phyloP scores from a whole-genome alignment of 768 basidiomycete species.

The Mycena floridula region DNA sequence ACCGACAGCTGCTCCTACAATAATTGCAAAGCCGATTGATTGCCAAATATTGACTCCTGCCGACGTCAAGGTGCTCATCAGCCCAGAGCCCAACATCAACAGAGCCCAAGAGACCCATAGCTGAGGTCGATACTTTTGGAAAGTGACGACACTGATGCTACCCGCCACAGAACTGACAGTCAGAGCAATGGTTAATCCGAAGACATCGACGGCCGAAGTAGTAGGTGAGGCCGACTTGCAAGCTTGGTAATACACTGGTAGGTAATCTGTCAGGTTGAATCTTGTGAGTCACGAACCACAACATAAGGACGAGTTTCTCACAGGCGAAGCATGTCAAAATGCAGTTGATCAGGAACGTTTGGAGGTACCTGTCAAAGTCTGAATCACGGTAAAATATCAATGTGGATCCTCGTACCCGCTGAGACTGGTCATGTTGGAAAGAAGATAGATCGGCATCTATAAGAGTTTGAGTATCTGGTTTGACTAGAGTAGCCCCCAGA shows the following conservation, averaged over 20 bases:
- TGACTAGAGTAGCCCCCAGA: too few species aligned
- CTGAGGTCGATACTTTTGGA: conserved; percentile 26
- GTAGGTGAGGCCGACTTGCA: conserved; percentile 25
- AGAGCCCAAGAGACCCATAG: conserved; percentile 21
- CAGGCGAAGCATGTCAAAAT: too few species aligned
- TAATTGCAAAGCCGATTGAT: conserved; percentile 16
- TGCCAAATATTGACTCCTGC: conserved; percentile 6
- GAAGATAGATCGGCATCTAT: too few species aligned
- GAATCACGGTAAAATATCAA: too few species aligned
- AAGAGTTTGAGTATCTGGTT: too few species aligned
- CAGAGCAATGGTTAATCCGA: conserved; percentile 25
- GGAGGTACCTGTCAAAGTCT: too few species aligned
- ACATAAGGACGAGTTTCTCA: too few species aligned
- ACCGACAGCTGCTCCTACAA: conserved; percentile 25
- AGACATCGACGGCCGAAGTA: conserved; percentile 19
- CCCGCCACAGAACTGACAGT: conserved; percentile 29
- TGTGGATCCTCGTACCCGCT: too few species aligned
- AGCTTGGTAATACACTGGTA: conserved; percentile 18
- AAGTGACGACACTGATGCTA: conserved; percentile 27
- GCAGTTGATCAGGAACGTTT: too few species aligned
- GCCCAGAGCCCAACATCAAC: conserved; percentile 23
- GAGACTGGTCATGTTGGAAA: too few species aligned
- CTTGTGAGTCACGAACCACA: not conserved
- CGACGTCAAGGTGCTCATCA: conserved; percentile 20
- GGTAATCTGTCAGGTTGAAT: not conserved